phyloP scores from a whole-genome alignment of 768 basidiomycete genomes.

The Psilocybe azurescens region DNA sequence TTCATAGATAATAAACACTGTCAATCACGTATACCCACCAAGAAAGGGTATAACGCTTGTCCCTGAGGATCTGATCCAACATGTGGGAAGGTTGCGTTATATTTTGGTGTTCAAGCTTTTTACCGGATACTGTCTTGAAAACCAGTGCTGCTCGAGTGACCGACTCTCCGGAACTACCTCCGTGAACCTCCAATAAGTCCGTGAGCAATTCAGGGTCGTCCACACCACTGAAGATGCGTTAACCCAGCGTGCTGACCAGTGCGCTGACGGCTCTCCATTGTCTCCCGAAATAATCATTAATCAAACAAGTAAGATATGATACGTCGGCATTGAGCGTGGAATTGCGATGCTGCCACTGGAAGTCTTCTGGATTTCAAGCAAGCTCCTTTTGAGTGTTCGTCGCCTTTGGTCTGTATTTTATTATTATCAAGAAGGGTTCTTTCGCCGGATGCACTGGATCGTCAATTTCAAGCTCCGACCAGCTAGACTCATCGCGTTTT shows the following conservation, averaged over 20 bases:
- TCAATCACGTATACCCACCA: slow-evolving; percentile 32
- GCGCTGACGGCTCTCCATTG: slow-evolving; percentile 4
- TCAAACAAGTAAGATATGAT: slow-evolving; percentile 14
- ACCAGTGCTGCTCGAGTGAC: slow-evolving; percentile 27
- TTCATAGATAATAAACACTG: slow-evolving; percentile 26
- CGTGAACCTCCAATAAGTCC: slow-evolving; percentile 35
- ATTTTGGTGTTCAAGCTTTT: slow-evolving; percentile 37
- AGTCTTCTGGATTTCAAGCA: background rate
- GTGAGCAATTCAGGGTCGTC: slow-evolving; percentile 38
- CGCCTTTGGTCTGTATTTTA: slow-evolving; percentile 1
- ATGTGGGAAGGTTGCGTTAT: slow-evolving; percentile 37
- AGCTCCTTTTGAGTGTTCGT: slow-evolving; percentile 8
- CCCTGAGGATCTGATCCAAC: slow-evolving; percentile 47
- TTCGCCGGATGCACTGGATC: slow-evolving; percentile 15
- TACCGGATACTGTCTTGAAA: slow-evolving; percentile 39
- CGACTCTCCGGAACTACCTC: slow-evolving; percentile 43
- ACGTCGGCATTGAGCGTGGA: slow-evolving; percentile 14
- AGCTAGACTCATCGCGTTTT: slow-evolving; percentile 15
- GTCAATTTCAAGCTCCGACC: background rate
- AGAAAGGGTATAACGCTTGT: slow-evolving; percentile 34
- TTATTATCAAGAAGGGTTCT: slow-evolving; percentile 6
- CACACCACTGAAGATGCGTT: slow-evolving; percentile 15
- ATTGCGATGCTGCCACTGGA: slow-evolving; percentile 3
- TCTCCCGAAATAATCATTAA: slow-evolving; percentile 15
- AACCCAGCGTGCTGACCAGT: slow-evolving; percentile 6